phyloP scores from a whole-genome alignment of 495 filamentous ascomycete genomes.

The Penicillium canescens region DNA sequence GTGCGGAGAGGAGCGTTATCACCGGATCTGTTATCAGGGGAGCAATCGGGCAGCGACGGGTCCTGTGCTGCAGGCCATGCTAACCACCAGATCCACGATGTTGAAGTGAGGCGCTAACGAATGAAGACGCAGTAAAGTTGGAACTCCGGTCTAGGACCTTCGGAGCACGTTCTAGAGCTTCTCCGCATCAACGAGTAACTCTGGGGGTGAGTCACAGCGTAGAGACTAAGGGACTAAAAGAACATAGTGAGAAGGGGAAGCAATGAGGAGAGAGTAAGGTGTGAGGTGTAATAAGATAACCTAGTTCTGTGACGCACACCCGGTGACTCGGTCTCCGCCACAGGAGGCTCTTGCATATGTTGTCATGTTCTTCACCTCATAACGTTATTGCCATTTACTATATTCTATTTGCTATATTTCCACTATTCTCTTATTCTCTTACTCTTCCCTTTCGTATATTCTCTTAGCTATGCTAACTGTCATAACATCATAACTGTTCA shows the following conservation, averaged over 20 bases:
- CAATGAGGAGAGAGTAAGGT: constrained; percentile 15
- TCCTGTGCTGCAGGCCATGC: constrained; percentile 40
- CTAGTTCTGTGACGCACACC: constrained; percentile 30
- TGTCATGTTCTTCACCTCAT: no score
- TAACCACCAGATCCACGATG: constrained; percentile 24
- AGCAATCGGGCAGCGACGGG: constrained; percentile 29
- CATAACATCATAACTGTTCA: no score
- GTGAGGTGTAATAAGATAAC: constrained; percentile 10
- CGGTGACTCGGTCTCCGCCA: constrained; percentile 25
- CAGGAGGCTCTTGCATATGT: no score
- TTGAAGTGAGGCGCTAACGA: constrained; percentile 17
- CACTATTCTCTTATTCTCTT: no score
- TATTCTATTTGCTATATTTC: no score
- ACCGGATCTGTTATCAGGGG: constrained; percentile 37
- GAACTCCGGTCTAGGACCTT: constrained; percentile 30
- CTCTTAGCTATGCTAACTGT: no score
- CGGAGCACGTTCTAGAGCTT: constrained; percentile 39
- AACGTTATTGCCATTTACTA: no score
- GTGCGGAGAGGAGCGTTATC: constrained; percentile 22
- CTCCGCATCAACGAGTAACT: constrained; percentile 42
- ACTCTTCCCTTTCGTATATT: no score
- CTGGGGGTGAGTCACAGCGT: constrained; percentile 6
- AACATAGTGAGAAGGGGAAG: constrained; percentile 22
- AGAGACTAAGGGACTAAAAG: background rate
- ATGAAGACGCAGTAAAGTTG: constrained; percentile 23